Evolutionary conservation across 176 grass and related monocot genomes (phyloP), one percentile per base, ranked within the genome.

Genomic region (Cenchrus americanus): DNA sequence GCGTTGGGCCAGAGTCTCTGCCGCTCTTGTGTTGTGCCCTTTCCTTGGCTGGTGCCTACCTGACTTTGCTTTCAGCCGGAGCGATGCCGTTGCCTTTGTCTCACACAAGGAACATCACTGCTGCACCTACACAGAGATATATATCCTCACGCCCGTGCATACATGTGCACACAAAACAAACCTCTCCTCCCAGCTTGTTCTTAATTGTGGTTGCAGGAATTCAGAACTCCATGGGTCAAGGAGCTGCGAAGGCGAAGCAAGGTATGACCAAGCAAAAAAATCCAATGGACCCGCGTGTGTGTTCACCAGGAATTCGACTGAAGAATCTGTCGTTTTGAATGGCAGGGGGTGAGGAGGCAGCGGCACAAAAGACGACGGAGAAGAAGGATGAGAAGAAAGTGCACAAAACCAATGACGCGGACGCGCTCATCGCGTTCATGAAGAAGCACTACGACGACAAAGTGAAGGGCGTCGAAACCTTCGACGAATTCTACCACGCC

Each of bases 401-500:
- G 21, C 14, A 51, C 12, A 90, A 71, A 78, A 58, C n/a, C 58
- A 37, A 21, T 0, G 61, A 34, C 4, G 82, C 66, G 44, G 18
- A 83, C 0, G 68, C 69, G 0, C 78, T 92, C 46, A 22, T 62
- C 5, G 5, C 30, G 0, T 82, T 82, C 32, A 84, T 90, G 85
- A 51, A 1, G 1, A 2, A 23, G 0, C 0, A 82, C 0, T 93
- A 88, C 42, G 63, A 84, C 3, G 6, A 0, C 0, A 62, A 44
- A 51, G 1, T 59, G 14, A 7, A 72, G 34, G 0, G 17, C 0
- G 40, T 72, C 3, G 1, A 2, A 3, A 19, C 0, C 5, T 89
- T 79, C 63, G 67, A 94, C 6, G 77, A 92, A 1, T 92, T 97
- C 68, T 94, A 89, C 80, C 94, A 92, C 67, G 82, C 71, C 80